Evolutionary conservation across 2,329 filamentous ascomycete species (phyloP), one percentile per base, ranked within the genome.

Genomic region (Colletotrichum sansevieriae): DNA sequence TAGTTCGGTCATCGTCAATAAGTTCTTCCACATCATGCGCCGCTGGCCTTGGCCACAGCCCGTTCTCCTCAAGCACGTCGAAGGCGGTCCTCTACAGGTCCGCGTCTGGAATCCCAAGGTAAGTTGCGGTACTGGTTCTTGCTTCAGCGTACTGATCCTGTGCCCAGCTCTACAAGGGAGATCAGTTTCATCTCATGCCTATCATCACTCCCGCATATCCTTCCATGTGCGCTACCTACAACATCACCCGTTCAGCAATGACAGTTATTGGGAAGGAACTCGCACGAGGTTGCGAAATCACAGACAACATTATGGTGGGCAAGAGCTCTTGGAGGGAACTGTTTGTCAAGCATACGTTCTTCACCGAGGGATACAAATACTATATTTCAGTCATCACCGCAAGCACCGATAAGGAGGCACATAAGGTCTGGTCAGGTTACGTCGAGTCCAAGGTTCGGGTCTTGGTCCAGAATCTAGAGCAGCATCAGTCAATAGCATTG

Each of bases 171-270:
- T 97, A 97, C 78, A 89, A 90, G 70, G 88, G 89, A 63, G 96
- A 98, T 78, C 88, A 88, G 49, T 92, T 90, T 73, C 95, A 98
- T 79, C 84, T 98, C 60, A 99, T 99, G 96, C 96, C 96, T 33
- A 93, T 99, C 79, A 98, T 99, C 76, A 99, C 96, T 1, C 96
- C 96, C 1, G 95, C 96, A 1, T 98, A 98, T 78, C 96, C 96
- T 3, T 97, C 94, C 57, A 98, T 98, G 95, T 98, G 96, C 78
- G 92, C 96, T 2, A 98, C 96, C 0, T 96, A 97, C 83, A 98
- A 97, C 75, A 91, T 99, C 70, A 95, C 92, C 3, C 85, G 88
- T 72, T 98, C 95, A 1, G 97, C 94, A 2, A 93, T 94, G 83
- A 84, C 88, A 7, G 89, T 98, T 57, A 94, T 99, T 75, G 88